Evolutionary conservation across 2,329 filamentous ascomycete genomes (phyloP).

Genomic region (Cytospora leucostoma): DNA sequence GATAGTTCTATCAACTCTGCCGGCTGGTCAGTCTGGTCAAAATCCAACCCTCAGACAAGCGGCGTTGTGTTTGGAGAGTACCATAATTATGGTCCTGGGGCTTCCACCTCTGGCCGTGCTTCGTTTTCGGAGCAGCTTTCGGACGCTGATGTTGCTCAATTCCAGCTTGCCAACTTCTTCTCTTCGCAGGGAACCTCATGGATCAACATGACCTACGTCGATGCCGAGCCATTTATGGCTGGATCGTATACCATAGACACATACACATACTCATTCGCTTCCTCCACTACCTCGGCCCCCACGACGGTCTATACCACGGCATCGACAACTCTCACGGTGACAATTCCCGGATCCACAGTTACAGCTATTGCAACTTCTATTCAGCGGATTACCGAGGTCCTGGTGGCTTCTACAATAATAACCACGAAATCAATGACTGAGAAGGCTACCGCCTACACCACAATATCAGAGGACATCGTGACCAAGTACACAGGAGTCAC

Average conservation of each 20-base stretch:
- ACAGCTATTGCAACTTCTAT: slow-evolving; percentile 11
- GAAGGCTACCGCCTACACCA: slow-evolving; percentile 25
- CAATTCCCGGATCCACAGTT: not conserved
- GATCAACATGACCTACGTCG: slow-evolving; percentile 44
- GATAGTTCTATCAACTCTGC: slow-evolving; percentile 48
- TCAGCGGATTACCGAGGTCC: slow-evolving; percentile 24
- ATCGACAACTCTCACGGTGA: slow-evolving; percentile 25
- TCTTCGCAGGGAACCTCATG: slow-evolving; percentile 37
- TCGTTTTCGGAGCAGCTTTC: slow-evolving; percentile 37
- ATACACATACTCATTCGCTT: not conserved
- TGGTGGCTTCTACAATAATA: not conserved
- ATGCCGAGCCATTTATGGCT: slow-evolving; percentile 40
- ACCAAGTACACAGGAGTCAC: slow-evolving; percentile 27
- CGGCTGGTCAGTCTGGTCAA: slow-evolving; percentile 51
- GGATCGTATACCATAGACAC: slow-evolving; percentile 29
- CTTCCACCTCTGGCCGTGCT: slow-evolving; percentile 45
- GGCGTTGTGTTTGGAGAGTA: slow-evolving; percentile 51
- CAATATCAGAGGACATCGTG: slow-evolving; percentile 34
- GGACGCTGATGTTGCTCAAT: slow-evolving; percentile 39
- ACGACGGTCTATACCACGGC: slow-evolving; percentile 31
- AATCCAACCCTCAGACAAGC: slow-evolving; percentile 43
- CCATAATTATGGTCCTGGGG: slow-evolving; percentile 49
- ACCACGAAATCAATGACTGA: slow-evolving; percentile 7
- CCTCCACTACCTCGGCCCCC: slow-evolving; percentile 28
- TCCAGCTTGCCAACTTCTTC: slow-evolving; percentile 45